Evolutionary conservation across 495 filamentous ascomycete genomes (phyloP).

Genomic region (Penicillium lagena): DNA sequence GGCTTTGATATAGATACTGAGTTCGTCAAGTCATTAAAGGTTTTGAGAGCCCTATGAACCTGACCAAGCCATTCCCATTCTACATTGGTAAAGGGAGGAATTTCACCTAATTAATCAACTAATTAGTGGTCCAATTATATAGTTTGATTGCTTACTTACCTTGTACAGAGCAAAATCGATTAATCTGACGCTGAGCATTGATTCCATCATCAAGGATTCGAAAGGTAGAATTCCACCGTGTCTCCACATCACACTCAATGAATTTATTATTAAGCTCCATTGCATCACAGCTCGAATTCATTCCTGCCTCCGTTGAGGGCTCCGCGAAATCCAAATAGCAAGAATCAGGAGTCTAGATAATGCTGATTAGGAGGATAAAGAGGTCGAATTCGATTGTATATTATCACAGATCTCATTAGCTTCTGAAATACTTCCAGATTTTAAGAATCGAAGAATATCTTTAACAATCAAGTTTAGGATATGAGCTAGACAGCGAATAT

Average conservation of each 20-base stretch:
- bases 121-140: too few species aligned
- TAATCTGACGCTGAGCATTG: background rate
- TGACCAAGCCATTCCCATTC: constrained; percentile 4
- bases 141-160: too few species aligned
- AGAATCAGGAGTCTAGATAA: constrained; percentile 3
- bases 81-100: background rate
- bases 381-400: too few species aligned
- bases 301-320: constrained; percentile 6
- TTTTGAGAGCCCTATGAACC: background rate
- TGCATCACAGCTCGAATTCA: constrained; percentile 3
- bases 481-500: constrained; percentile 10
- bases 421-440: background rate
- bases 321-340: constrained; percentile 8
- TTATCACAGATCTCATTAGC: too few species aligned
- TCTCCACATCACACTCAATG: constrained; percentile 6
- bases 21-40: constrained; percentile 5
- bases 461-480: constrained; percentile 9
- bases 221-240: constrained; percentile 6
- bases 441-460: constrained; percentile 6
- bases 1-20: constrained; percentile 3
- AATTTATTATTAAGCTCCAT: background rate
- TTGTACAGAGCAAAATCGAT: background rate
- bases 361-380: constrained; percentile 1
- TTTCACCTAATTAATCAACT: background rate
- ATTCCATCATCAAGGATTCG: constrained; percentile 1